Evolutionary conservation across 1,139 yeast species (phyloP), one percentile per base, ranked within the genome.

Genomic region (Saccharomyces pastorianus): DNA sequence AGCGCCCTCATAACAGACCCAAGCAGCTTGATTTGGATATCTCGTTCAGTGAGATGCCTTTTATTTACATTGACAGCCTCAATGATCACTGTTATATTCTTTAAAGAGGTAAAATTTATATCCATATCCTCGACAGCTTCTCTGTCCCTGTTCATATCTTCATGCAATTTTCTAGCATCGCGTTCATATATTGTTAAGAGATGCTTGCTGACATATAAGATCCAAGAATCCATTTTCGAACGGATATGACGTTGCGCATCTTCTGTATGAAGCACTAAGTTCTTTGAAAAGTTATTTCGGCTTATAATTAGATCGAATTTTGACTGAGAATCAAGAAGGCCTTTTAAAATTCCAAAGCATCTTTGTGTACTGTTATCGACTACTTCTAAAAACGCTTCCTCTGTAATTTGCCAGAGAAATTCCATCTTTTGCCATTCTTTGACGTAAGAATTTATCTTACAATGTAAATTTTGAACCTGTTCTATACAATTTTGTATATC

Each of bases 1-100:
- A 65, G 46, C 7, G 56, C 41, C 23, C 47, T 14, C 58, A 27
- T 63, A 66, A 11, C 53, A 31, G 28, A 20, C 23, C 26, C 23
- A 23, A 29, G 50, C 11, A 38, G 26, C 44, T 38, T 38, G 6
- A 38, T 38, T 17, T 38, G 44, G 20, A 26, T 20, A 20, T 38
- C 44, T 38, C 44, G 44, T 38, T 38, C 44, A 38, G 20, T 11
- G 25, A 9, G 23, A 3, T 9, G 44, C 7, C 25, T 11, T 17
- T 38, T 38, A 20, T 38, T 38, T 13, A 38, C 3, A 13, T 5
- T 17, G 44, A 38, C 7, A 9, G 44, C 44, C n/a, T 38, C 44
- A 38, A 38, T 38, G 11, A 38, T 38, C 13, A 38, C 20, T 25
- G 44, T 38, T 20, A 11, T 11, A 20, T 38, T 38, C 6, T 38